Conservation (phyloP, 495 filamentous ascomycete genomes). For the Aspergillus homomorphus region DNA sequence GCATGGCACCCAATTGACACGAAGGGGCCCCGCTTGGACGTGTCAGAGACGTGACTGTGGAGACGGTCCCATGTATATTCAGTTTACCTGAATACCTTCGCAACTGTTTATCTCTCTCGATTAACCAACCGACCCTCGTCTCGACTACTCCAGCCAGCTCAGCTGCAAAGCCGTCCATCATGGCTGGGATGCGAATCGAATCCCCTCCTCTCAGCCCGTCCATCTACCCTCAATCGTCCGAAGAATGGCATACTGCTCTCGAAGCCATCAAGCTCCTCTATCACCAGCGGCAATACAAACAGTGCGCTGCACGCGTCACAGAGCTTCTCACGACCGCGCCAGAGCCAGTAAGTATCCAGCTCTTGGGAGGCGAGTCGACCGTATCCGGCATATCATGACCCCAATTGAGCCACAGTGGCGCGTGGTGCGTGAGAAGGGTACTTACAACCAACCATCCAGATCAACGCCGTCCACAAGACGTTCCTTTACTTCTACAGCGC, state of each 20-base stretch:
- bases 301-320: constrained; percentile 37
- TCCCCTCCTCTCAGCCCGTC: not conserved
- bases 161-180: not conserved
- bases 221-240: not conserved
- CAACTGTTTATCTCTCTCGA: not conserved
- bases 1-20: not conserved
- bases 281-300: constrained; percentile 42
- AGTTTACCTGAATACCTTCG: not conserved
- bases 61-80: not conserved
- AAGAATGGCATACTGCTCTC: not conserved
- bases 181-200: not conserved
- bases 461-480: constrained; percentile 33
- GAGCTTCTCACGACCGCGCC: constrained; percentile 28
- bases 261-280: constrained; percentile 24
- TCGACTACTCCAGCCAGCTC: not conserved
- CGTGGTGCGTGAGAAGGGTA: not conserved
- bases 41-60: not conserved
- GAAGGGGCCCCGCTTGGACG: not conserved
- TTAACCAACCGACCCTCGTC: not conserved
- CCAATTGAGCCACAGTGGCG: not conserved
- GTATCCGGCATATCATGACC: not conserved
- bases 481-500: constrained; percentile 48
- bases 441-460: constrained; percentile 22
- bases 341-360: constrained; percentile 25
- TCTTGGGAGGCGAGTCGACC: not conserved